Percentiles rank a stretch among this genome's conserved stretches.
Evolutionary conservation across 2,329 filamentous ascomycete genomes (phyloP).

Genomic region (Monosporascus sp.): DNA sequence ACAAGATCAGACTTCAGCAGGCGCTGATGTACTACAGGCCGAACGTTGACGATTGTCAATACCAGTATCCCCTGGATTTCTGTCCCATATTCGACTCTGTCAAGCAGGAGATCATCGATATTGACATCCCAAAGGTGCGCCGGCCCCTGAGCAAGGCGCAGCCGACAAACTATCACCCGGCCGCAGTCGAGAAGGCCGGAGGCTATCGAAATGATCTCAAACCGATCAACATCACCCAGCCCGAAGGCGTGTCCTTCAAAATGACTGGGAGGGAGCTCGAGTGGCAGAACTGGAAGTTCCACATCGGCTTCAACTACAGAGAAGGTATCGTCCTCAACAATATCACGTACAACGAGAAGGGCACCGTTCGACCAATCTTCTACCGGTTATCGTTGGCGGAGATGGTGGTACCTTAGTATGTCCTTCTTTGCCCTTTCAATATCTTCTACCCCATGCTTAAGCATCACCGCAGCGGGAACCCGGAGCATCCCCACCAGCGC

Average conservation of each 20-base stretch:
- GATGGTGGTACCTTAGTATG: constrained; percentile 83
- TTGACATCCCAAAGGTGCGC: constrained; percentile 74
- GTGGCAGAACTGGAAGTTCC: constrained; percentile 93
- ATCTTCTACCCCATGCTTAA: constrained; percentile 1
- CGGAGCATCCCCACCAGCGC: constrained; percentile 71
- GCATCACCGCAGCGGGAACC: constrained; percentile 50
- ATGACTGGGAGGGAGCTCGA: constrained; percentile 67
- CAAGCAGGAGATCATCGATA: constrained; percentile 71
- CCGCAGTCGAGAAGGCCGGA: constrained; percentile 64
- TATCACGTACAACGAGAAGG: constrained; percentile 83
- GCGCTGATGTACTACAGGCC: constrained; percentile 95
- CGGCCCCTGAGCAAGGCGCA: constrained; percentile 66
- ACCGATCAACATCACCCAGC: constrained; percentile 81
- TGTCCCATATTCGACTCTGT: constrained; percentile 86
- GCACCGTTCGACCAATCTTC: constrained; percentile 71
- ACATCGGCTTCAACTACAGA: constrained; percentile 91
- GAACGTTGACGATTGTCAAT: constrained; percentile 79
- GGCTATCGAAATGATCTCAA: constrained; percentile 77
- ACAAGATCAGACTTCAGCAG: constrained; percentile 73
- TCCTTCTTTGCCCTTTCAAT: background rate
- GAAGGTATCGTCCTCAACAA: constrained; percentile 89
- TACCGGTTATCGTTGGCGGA: constrained; percentile 85
- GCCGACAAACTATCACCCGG: constrained; percentile 75
- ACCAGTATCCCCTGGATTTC: constrained; percentile 87
- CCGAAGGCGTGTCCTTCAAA: constrained; percentile 82